Percentiles rank a stretch among this genome's conserved stretches.
phyloP scores from a whole-genome alignment of 169 alveolate genomes.

The Eimeria praecox region DNA sequence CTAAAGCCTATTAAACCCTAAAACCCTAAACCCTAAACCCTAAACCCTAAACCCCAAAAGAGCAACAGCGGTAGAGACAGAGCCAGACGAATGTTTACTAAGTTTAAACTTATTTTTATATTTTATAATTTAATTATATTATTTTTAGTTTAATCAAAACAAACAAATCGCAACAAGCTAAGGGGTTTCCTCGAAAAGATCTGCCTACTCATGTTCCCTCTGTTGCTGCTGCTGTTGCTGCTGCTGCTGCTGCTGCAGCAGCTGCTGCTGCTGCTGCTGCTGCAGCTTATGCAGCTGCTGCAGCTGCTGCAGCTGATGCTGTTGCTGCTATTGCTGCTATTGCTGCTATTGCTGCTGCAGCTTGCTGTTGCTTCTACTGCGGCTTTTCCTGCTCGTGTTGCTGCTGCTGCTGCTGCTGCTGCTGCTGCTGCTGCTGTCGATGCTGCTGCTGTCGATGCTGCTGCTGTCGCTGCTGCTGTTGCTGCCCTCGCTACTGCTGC shows the following conservation, averaged over 20 bases:
- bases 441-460: too few species aligned
- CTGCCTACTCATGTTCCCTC: not conserved
- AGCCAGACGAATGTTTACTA: not conserved
- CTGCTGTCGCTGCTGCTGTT: too few species aligned
- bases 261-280: not conserved
- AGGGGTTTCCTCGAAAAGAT: not conserved
- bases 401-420: not conserved
- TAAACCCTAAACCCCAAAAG: not conserved
- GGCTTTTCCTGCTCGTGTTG: not conserved
- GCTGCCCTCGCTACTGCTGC: too few species aligned
- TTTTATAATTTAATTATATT: not conserved
- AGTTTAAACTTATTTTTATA: not conserved
- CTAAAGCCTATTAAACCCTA: not conserved
- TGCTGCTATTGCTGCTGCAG: not conserved
- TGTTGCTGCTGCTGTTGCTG: constrained; percentile 22
- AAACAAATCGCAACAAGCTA: constrained; percentile 6
- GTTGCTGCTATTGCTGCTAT: not conserved
- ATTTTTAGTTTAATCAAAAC: not conserved
- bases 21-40: not conserved
- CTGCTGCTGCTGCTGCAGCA: not conserved
- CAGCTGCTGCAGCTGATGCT: not conserved
- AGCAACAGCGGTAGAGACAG: not conserved
- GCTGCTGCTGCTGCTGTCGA: too few species aligned
- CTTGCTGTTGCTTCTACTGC: not conserved
- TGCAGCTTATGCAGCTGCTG: not conserved